phyloP scores from a whole-genome alignment of 768 basidiomycete genomes.

The Cantharellus anzutake region DNA sequence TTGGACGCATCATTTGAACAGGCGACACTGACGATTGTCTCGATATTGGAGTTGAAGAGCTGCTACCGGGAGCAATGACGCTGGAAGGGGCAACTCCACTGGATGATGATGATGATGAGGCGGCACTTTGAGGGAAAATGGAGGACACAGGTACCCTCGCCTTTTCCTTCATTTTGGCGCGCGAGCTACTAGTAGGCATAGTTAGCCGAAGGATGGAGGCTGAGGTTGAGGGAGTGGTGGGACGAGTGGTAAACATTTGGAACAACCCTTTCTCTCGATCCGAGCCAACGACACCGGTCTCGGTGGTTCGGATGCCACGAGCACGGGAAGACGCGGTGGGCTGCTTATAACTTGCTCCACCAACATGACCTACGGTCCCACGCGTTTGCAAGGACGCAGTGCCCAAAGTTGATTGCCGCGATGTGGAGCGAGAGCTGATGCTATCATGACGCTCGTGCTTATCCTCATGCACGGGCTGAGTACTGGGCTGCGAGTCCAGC shows the following conservation, averaged over 20 bases:
- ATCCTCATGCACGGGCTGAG: neutral
- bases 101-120: slow-evolving; percentile 3
- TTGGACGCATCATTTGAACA: neutral
- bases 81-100: neutral
- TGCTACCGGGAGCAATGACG: neutral
- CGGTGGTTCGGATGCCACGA: slow-evolving; percentile 18
- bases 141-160: slow-evolving; percentile 56
- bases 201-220: slow-evolving; percentile 62
- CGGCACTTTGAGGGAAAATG: slow-evolving; percentile 32
- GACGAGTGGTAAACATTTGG: slow-evolving; percentile 20
- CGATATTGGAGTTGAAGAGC: neutral
- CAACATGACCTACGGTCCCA: neutral
- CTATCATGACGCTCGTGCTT: neutral
- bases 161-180: slow-evolving; percentile 27
- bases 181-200: slow-evolving; percentile 61
- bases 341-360: slow-evolving; percentile 40
- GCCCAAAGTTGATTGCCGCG: too few species aligned
- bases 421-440: too few species aligned
- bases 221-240: slow-evolving; percentile 63
- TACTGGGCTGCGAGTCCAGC: neutral
- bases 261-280: slow-evolving; percentile 2
- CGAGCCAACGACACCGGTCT: slow-evolving; percentile 1
- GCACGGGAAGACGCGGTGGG: slow-evolving; percentile 71
- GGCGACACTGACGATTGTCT: slow-evolving; percentile 4
- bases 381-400: neutral